Conservation (phyloP, 2,329 filamentous ascomycete genomes). For the Ceratocystis diversiconidia region DNA sequence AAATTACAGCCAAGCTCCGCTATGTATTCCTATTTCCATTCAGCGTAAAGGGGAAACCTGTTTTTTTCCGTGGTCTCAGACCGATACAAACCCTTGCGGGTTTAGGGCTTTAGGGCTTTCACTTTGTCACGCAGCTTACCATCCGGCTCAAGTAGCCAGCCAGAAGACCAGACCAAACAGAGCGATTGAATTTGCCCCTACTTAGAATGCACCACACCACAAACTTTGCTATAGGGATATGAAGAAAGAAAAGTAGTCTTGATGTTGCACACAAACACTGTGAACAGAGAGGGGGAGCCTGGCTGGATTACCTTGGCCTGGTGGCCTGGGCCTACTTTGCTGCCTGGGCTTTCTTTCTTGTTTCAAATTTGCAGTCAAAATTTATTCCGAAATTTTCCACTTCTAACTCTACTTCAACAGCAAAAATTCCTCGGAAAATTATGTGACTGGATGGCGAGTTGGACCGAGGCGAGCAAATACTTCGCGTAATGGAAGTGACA, state of each 20-base stretch:
- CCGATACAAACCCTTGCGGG: neutral
- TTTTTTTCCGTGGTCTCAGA: neutral
- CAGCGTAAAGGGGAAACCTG: neutral
- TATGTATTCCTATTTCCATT: too few species aligned
- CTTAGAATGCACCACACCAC: too few species aligned
- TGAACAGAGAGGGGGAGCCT: too few species aligned
- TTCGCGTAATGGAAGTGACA: neutral
- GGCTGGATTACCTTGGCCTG: neutral
- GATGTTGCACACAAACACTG: too few species aligned
- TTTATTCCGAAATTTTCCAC: neutral
- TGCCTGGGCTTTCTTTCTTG: neutral
- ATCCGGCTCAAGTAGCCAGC: too few species aligned
- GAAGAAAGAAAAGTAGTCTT: too few species aligned
- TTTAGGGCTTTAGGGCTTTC: neutral
- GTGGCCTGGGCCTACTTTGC: neutral
- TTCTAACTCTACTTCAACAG: neutral
- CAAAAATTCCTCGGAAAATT: neutral
- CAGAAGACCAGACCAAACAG: neutral
- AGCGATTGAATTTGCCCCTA: too few species aligned
- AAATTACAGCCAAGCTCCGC: too few species aligned
- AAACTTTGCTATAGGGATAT: too few species aligned
- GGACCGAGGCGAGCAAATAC: neutral
- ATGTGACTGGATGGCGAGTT: neutral
- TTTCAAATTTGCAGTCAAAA: neutral
- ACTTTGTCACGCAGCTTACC: neutral